Evolutionary conservation across 768 basidiomycete species (phyloP).

Genomic region (Chalciporus pseudorubinellus): DNA sequence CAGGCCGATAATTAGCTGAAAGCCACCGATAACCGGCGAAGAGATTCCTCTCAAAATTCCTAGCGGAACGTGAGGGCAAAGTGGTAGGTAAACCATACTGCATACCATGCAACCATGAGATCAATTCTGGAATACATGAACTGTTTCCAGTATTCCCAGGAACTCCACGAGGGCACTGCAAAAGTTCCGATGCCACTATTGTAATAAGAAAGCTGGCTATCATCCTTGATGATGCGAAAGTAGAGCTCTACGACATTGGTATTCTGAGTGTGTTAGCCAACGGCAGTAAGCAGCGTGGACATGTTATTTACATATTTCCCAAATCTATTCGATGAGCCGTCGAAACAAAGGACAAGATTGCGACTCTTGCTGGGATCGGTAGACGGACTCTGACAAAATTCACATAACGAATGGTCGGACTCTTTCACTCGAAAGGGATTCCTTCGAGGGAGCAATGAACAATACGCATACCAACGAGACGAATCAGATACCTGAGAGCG

Average conservation of each 20-base stretch:
- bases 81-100: background rate
- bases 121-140: conserved; percentile 25
- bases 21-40: conserved; percentile 34
- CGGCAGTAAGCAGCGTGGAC: conserved; percentile 13
- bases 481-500: no score
- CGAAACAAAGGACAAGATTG: no score
- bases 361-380: no score
- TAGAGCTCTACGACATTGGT: no score
- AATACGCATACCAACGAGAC: no score
- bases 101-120: conserved; percentile 32
- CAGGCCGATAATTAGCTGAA: conserved; percentile 28
- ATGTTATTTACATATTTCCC: conserved; percentile 9
- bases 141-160: conserved; percentile 19
- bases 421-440: no score
- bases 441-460: no score
- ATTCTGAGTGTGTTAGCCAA: no score
- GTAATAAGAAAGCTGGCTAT: conserved; percentile 32
- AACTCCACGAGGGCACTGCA: conserved; percentile 13
- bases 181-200: conserved; percentile 36
- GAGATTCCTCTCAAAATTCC: conserved; percentile 30
- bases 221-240: conserved; percentile 23
- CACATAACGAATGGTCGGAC: no score
- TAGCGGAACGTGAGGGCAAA: no score
- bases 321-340: no score
- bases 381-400: no score